These are phyloP conservation scores for Boletus tylopilopsis DNA, from an alignment of 768 basidiomycete species.

Conservation along the genomic window DNA sequence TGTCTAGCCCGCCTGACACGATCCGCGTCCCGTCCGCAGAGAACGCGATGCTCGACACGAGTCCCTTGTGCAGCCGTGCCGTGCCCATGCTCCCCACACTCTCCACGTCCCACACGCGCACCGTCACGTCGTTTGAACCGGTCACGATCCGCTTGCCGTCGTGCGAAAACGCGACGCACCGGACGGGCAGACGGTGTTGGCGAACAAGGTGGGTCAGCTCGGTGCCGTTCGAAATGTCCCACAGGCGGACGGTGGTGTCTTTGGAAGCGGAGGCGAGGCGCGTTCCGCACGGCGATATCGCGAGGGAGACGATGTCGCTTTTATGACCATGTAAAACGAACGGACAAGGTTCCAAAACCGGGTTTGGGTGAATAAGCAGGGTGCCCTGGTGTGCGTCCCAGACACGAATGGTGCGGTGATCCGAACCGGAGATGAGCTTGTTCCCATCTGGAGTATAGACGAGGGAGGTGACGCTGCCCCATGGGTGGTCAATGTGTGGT, in stretches of 20 bases:
- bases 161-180: constrained; percentile 25
- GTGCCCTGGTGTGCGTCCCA: constrained; percentile 26
- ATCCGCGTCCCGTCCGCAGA: constrained; percentile 26
- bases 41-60: constrained; percentile 26
- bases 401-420: constrained; percentile 27
- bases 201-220: constrained; percentile 27
- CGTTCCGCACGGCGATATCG: constrained; percentile 29
- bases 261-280: constrained; percentile 30
- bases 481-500: constrained; percentile 14
- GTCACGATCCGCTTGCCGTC: constrained; percentile 29
- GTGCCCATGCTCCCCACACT: constrained; percentile 26
- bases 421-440: constrained; percentile 29
- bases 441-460: constrained; percentile 29
- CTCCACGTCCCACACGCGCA: constrained; percentile 32
- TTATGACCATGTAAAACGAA: constrained; percentile 19
- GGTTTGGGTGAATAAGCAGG: constrained; percentile 11
- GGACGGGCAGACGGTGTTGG: constrained; percentile 25
- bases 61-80: constrained; percentile 24
- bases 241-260: constrained; percentile 30
- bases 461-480: constrained; percentile 22
- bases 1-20: constrained; percentile 29
- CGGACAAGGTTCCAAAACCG: constrained; percentile 2
- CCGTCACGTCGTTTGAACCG: constrained; percentile 20
- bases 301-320: constrained; percentile 25
- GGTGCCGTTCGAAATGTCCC: constrained; percentile 18